These are phyloP conservation scores for Boletus bicolor DNA, from an alignment of 768 basidiomycete genomes.

Conservation along the genomic window DNA sequence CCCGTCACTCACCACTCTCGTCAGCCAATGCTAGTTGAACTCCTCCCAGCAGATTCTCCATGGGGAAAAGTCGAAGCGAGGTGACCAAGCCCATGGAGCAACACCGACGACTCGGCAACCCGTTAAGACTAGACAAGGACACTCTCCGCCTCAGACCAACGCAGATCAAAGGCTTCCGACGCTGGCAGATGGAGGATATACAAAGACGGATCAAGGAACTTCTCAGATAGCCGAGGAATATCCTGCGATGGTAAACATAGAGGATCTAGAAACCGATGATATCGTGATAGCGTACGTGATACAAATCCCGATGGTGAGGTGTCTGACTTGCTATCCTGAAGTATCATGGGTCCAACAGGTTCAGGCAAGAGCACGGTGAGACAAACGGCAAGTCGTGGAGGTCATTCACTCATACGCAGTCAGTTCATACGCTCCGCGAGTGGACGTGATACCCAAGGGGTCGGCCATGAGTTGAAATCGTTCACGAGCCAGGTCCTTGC, in stretches of 20 bases:
- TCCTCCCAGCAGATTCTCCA: no score
- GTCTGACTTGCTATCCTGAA: neutral
- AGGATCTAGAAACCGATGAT: neutral
- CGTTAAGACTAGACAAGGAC: no score
- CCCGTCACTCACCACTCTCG: no score
- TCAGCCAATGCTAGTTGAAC: no score
- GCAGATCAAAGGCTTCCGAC: no score
- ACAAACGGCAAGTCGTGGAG: no score
- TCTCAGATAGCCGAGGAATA: neutral
- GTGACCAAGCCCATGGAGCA: neutral
- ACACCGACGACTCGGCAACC: no score
- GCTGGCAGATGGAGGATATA: no score
- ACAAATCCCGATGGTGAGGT: neutral
- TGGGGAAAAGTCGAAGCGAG: no score
- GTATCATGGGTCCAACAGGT: slow-evolving; percentile 22
- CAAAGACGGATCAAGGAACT: neutral
- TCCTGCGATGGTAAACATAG: neutral
- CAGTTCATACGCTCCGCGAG: slow-evolving; percentile 13
- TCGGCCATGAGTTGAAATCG: slow-evolving; percentile 11
- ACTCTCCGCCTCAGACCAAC: neutral
- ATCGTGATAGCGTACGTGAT: slow-evolving; percentile 11
- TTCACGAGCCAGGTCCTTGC: slow-evolving; percentile 7
- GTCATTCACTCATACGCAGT: neutral
- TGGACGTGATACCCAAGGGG: neutral
- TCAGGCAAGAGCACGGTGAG: neutral